Percentiles rank a stretch among this genome's conserved stretches.
phyloP scores from a whole-genome alignment of 768 basidiomycete genomes.

The Candolleomyces eurysporus region DNA sequence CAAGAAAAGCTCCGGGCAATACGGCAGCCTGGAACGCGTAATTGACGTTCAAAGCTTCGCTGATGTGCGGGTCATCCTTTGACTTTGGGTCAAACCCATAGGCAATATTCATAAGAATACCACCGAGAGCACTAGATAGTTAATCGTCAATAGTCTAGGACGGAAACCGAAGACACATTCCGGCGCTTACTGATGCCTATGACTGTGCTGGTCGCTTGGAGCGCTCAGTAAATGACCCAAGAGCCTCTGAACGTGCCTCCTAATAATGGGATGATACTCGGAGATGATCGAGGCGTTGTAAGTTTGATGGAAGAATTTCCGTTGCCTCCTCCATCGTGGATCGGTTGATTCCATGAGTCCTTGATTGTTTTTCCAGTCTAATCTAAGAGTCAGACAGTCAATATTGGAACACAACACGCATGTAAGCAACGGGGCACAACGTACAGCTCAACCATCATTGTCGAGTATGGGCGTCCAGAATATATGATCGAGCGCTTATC shows the following conservation, averaged over 20 bases:
- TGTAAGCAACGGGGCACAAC: constrained; percentile 12
- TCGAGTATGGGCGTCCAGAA: constrained; percentile 39
- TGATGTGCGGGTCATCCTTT: constrained; percentile 31
- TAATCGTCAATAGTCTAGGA: too few species aligned
- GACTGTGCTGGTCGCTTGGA: not conserved
- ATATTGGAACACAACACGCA: not conserved
- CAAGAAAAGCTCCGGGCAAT: constrained; percentile 3
- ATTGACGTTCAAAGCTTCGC: constrained; percentile 27
- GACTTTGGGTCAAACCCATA: too few species aligned
- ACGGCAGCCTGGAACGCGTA: constrained; percentile 16
- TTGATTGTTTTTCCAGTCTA: not conserved
- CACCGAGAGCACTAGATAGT: too few species aligned
- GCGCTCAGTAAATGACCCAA: not conserved
- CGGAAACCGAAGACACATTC: too few species aligned
- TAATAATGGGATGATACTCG: not conserved
- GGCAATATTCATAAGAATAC: too few species aligned
- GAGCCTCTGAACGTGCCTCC: not conserved
- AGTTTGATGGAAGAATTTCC: not conserved
- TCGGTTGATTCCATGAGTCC: not conserved
- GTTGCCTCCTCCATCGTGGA: not conserved
- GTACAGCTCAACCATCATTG: constrained; percentile 45
- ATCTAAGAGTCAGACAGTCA: not conserved
- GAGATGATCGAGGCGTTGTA: not conserved
- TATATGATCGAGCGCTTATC: constrained; percentile 45
- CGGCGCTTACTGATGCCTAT: too few species aligned